Evolutionary conservation across 208 protist genomes (phyloP), one percentile per base, ranked within the genome.

Genomic region (Kentomonas sorsogonicus): DNA sequence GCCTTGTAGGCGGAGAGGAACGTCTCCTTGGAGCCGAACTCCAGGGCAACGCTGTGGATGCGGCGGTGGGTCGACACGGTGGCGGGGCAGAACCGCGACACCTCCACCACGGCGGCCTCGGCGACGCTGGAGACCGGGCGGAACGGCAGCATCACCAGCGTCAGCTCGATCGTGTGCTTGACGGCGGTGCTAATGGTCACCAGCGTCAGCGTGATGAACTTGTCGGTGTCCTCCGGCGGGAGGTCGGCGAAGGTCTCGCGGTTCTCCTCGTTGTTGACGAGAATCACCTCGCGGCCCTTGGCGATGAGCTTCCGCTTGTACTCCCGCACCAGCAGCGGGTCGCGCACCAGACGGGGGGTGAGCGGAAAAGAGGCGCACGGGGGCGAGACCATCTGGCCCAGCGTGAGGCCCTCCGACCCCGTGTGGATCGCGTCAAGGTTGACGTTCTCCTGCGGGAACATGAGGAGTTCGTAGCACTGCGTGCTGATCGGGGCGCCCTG

Each of bases 1-100:
- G 86, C 70, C 60, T 77, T 79, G 72, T 90, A 93, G 44, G 86
- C 86, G 25, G 77, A 81, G 50, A 93, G 64, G 68, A 93, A 90
- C 36, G 82, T 67, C 22, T 58, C 65, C 52, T 81, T 72, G 7
- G 82, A 85, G 30, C 77, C 69, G 62, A 93, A 93, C 18, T 79
- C 76, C 5, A 93, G 68, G 4, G 77, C 75, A 31, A 87, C 63
- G 41, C 77, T 69, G 43, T 88, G 73, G 38, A 93, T 51, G 7
- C 79, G 73, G 30, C 79, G 83, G 47, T 76, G 56, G 22, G 45
- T 57, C 46, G 74, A 58, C 23, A 80, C 66, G 9, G 62, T 73
- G 18, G 70, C 40, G 3, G 79, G 69, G 30, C 71, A 74, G 68
- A 93, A 85, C 18, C 69, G 63, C 16, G 86, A 82, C 39, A 93